Percentiles rank a stretch among this genome's conserved stretches.
These are phyloP conservation scores for Populus trichocarpa DNA, from an alignment of 441 rosid genomes.

Conservation along the genomic window DNA sequence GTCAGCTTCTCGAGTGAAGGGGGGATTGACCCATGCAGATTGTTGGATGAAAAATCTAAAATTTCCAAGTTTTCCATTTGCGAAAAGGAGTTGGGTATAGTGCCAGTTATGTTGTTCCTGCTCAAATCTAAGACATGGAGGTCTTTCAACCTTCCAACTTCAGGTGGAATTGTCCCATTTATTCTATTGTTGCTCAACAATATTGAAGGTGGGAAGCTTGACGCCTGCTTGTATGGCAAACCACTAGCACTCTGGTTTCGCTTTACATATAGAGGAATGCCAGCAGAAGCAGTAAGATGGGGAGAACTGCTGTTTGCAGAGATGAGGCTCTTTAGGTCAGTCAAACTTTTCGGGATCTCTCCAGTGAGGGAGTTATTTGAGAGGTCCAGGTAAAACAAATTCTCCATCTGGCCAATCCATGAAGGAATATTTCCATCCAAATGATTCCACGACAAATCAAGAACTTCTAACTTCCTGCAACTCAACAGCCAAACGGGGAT, in stretches of 20 bases:
- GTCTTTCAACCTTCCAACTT: conserved; percentile 68
- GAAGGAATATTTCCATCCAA: conserved; percentile 60
- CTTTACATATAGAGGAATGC: conserved; percentile 77
- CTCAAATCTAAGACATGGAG: conserved; percentile 85
- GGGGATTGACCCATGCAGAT: conserved; percentile 64
- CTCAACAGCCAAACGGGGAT: conserved; percentile 68
- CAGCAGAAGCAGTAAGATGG: conserved; percentile 38
- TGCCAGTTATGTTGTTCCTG: conserved; percentile 69
- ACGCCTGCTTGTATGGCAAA: conserved; percentile 66
- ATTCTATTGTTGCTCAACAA: conserved; percentile 56
- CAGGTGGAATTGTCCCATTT: conserved; percentile 58
- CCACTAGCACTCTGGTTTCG: conserved; percentile 62
- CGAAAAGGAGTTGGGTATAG: conserved; percentile 62
- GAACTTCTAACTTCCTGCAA: conserved; percentile 70
- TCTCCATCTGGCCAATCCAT: conserved; percentile 89
- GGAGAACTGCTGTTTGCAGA: conserved; percentile 37
- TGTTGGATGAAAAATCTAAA: conserved; percentile 69
- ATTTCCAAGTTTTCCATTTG: conserved; percentile 65
- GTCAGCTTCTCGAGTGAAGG: conserved; percentile 62
- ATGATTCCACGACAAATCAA: conserved; percentile 89
- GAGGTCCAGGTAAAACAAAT: conserved; percentile 75
- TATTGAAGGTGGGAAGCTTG: conserved; percentile 85
- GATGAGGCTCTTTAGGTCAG: conserved; percentile 53
- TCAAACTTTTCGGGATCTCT: conserved; percentile 58
- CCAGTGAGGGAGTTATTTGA: conserved; percentile 89